Base-by-base conservation (phyloP, 768 basidiomycete species). In the Suillus subalutaceus region DNA sequence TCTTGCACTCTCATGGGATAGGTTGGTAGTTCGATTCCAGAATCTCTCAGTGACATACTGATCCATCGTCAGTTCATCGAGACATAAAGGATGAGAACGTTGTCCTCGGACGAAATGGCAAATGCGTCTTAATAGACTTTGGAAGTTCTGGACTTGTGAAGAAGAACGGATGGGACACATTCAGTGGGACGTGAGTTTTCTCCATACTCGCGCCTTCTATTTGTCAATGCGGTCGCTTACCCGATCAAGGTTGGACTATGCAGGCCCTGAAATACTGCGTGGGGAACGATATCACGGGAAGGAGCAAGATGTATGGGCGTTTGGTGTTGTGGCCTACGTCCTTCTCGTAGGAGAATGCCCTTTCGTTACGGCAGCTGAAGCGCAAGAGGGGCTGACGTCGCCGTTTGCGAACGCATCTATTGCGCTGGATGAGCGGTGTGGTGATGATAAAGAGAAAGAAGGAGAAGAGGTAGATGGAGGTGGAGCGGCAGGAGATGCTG, bases 31-130 rank as follows among this genome's bases (percentile, higher is more conserved):
- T 55, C 15, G 40, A 48, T 32, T 48, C 20, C 30, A 40, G 13
- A 26, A 52, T 61, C 10, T 44, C 62, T 62, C 23, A 61, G 58
- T 60, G 63, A 52, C 50, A 41, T 58, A 50, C 46, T 70, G 63
- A 62, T 48, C 57, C 63, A 35, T 57, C 26, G 12, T 6, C 69
- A 93, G 92, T 99, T 12, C 97, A 99, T 77, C 92, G 97, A 62
- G 97, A 99, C 73, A 90, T 99, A 77, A 99, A 99, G 79, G 97
- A 99, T 72, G 97, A 99, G 77, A 97, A 98, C 75, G 92, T 95
- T 18, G 90, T 95, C 44, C 84, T 95, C 52, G 93, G 91, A 9
- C 87, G 90, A 18, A 78, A 85, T 55, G 96, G 93, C 38, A 88
- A 86, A 74, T 95, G 93, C 74, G 89, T 98, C 75, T 78, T 99